These are phyloP conservation scores for Ramaria rubella DNA, from an alignment of 768 basidiomycete genomes.

Conservation along the genomic window DNA sequence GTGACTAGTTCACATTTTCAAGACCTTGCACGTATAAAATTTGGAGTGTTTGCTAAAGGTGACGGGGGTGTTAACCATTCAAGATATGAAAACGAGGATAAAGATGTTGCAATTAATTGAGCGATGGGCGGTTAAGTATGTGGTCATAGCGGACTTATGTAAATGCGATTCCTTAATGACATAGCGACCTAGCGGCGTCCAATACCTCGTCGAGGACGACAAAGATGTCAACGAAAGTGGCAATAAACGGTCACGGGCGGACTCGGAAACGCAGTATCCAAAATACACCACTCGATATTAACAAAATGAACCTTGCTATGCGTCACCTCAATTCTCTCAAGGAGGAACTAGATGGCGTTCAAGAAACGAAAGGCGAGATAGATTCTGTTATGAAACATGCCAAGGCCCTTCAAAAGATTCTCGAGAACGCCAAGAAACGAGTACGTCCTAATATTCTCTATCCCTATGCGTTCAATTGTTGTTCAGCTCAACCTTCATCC, in stretches of 20 bases:
- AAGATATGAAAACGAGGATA: too few species aligned
- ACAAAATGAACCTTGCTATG: conserved; percentile 1
- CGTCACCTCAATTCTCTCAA: background rate
- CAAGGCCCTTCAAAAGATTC: background rate
- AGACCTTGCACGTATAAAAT: too few species aligned
- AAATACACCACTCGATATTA: conserved; percentile 3
- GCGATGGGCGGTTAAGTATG: too few species aligned
- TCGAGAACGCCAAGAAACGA: background rate
- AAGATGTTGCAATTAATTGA: too few species aligned
- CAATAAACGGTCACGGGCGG: too few species aligned
- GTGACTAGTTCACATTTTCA: too few species aligned
- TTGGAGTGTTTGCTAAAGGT: too few species aligned
- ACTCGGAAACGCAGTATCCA: conserved; percentile 6
- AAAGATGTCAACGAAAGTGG: too few species aligned
- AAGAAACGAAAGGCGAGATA: conserved; percentile 7
- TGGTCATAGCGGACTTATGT: too few species aligned
- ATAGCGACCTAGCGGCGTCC: conserved; percentile 72
- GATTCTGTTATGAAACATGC: conserved; percentile 4
- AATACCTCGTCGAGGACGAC: conserved; percentile 66
- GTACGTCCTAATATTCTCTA: background rate
- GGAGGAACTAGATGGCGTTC: conserved; percentile 5
- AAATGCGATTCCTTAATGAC: too few species aligned
- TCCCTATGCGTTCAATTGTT: background rate
- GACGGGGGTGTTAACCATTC: too few species aligned
- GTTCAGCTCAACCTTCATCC: background rate